Percentiles rank a stretch among this genome's conserved stretches.
phyloP scores from a whole-genome alignment of 129 eudicot species.

The Artemisia annua region DNA sequence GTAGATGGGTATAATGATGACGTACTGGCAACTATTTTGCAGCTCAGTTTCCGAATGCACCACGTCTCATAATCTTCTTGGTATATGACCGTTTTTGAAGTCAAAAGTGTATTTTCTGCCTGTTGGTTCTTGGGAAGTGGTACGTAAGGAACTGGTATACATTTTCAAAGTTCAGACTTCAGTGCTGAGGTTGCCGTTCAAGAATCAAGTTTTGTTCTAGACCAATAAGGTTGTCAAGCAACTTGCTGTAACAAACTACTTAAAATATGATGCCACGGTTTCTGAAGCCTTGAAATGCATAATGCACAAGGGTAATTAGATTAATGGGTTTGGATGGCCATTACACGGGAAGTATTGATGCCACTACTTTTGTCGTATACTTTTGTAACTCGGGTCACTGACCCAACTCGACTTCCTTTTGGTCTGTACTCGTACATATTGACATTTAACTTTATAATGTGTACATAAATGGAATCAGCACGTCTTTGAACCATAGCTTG shows the following conservation, averaged over 20 bases:
- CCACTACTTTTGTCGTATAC: background rate
- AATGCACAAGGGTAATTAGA: background rate
- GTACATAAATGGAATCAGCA: background rate
- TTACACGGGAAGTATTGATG: background rate
- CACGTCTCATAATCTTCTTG: slow-evolving; percentile 20
- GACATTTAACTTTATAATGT: background rate
- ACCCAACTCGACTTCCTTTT: background rate
- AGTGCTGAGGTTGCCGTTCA: slow-evolving; percentile 6
- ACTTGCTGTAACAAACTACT: background rate
- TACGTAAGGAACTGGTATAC: background rate
- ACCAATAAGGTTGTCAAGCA: background rate
- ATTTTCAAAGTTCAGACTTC: background rate
- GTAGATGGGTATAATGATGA: slow-evolving; percentile 25
- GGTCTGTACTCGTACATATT: slow-evolving; percentile 1
- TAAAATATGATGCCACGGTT: background rate
- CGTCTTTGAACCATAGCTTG: background rate
- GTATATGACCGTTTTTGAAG: slow-evolving; percentile 12
- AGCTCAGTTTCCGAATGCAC: slow-evolving; percentile 28
- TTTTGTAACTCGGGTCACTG: background rate
- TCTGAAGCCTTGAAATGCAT: background rate
- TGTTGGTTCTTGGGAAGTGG: slow-evolving; percentile 14
- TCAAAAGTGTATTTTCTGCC: background rate
- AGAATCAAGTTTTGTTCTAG: slow-evolving; percentile 18
- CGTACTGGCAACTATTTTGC: slow-evolving; percentile 20
- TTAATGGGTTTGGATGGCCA: background rate